Base-by-base conservation (phyloP, 352 stramenopile species). In the Hyphochytrium catenoides region DNA sequence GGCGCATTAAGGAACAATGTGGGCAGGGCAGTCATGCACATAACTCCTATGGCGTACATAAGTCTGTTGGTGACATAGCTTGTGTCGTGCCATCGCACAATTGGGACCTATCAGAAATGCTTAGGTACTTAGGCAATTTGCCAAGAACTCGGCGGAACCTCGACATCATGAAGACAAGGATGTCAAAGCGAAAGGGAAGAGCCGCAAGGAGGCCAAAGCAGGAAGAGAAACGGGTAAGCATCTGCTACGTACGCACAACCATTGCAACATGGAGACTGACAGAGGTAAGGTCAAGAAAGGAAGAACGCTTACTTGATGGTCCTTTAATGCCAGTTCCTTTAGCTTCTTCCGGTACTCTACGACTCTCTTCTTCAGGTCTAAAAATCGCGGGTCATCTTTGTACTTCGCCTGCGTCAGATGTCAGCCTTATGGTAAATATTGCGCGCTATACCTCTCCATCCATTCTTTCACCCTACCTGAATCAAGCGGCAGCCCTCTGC, bases 1-100 rank as follows among this genome's bases (percentile, higher is more conserved):
- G 76, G 76, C 14, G 70, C 69, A 41, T 91, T 91, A 28, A 91
- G 48, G 25, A 91, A 62, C 43, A 90, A 76, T 20, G 73, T 79
- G 29, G 76, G 76, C 31, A 91, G n/a, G n/a, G n/a, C n/a, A n/a
- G n/a, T n/a, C n/a, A n/a, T n/a, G n/a, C n/a, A n/a, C n/a, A n/a
- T n/a, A n/a, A n/a, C n/a, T n/a, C n/a, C n/a, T n/a, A n/a, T n/a
- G n/a, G n/a, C n/a, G n/a, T n/a, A n/a, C n/a, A n/a, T n/a, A n/a
- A n/a, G n/a, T n/a, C n/a, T n/a, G n/a, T n/a, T n/a, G n/a, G n/a
- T n/a, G n/a, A n/a, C n/a, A n/a, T n/a, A n/a, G n/a, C n/a, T n/a
- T n/a, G n/a, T n/a, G n/a, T n/a, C n/a, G n/a, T n/a, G n/a, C n/a
- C n/a, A n/a, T n/a, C n/a, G n/a, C n/a, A n/a, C n/a, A n/a, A n/a